Conservation (phyloP, 2,329 filamentous ascomycete genomes). For the Colletotrichum chlorophyti region DNA sequence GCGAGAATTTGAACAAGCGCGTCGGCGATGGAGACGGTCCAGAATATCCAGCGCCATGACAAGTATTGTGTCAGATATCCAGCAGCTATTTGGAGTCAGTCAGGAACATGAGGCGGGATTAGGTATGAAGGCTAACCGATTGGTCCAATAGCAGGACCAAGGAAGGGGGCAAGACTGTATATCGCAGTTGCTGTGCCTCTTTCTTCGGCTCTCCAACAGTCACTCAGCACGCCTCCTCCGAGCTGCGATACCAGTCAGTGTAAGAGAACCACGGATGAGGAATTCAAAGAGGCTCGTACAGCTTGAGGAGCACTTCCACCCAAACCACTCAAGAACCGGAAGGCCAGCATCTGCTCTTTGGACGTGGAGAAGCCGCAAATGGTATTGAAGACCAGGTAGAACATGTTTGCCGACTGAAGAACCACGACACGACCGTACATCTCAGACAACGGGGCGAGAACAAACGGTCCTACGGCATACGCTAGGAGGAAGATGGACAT, state of each 20-base stretch:
- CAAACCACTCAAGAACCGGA: conserved; percentile 56
- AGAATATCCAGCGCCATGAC: conserved; percentile 54
- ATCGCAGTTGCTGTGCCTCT: conserved; percentile 39
- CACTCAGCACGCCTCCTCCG: conserved; percentile 54
- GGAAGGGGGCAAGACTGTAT: conserved; percentile 48
- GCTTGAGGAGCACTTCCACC: conserved; percentile 54
- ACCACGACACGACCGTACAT: conserved; percentile 54
- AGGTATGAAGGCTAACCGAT: conserved; percentile 34
- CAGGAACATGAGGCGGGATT: background rate
- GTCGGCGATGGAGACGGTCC: conserved; percentile 47
- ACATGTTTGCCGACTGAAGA: conserved; percentile 51
- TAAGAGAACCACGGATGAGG: background rate
- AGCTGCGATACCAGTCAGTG: conserved; percentile 33
- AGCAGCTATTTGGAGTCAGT: conserved; percentile 35
- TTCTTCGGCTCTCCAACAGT: conserved; percentile 53
- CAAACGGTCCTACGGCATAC: conserved; percentile 58
- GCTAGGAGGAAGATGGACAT: conserved; percentile 67
- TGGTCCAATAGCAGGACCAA: conserved; percentile 50
- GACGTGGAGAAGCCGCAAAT: conserved; percentile 57
- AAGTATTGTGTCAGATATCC: conserved; percentile 45
- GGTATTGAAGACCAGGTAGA: conserved; percentile 63
- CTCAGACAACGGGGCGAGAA: conserved; percentile 60
- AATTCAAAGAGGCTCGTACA: conserved; percentile 30
- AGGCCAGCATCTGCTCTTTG: conserved; percentile 53
- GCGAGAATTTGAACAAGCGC: conserved; percentile 41